Percentiles rank a stretch among this genome's conserved stretches.
Conservation (phyloP, 2,329 filamentous ascomycete genomes). For the Rhynchosporium graminicola region DNA sequence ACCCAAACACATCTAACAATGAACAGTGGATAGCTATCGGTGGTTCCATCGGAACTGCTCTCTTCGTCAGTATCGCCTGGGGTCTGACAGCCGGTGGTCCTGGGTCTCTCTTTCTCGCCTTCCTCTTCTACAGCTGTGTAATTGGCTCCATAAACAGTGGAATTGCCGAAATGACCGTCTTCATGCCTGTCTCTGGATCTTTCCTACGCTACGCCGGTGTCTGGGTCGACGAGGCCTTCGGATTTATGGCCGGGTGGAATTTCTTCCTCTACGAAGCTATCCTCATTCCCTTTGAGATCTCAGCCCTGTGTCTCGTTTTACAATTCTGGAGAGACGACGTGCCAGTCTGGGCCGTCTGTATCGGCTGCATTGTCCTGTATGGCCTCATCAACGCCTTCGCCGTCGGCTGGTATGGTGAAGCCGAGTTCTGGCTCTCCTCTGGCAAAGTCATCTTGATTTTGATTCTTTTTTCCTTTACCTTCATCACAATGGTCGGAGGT, state of each 20-base stretch:
- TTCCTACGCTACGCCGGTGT: constrained; percentile 15
- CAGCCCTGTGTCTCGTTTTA: constrained; percentile 12
- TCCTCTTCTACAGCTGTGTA: constrained; percentile 12
- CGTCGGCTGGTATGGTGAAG: constrained; percentile 73
- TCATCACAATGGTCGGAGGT: constrained; percentile 63
- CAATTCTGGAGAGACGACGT: constrained; percentile 13
- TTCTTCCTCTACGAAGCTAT: constrained; percentile 17
- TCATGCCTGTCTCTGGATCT: constrained; percentile 16
- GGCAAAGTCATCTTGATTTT: constrained; percentile 59
- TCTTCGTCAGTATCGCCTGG: constrained; percentile 19
- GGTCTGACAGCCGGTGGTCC: constrained; percentile 14
- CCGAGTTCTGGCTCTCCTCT: constrained; percentile 73
- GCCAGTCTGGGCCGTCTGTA: constrained; percentile 16
- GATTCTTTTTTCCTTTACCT: constrained; percentile 54
- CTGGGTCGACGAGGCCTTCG: constrained; percentile 18
- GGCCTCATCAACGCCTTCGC: constrained; percentile 36
- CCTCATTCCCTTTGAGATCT: constrained; percentile 37
- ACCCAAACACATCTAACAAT: background rate
- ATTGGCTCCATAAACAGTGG: constrained; percentile 15
- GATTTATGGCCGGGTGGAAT: constrained; percentile 17
- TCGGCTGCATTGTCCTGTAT: constrained; percentile 11
- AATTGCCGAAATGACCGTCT: constrained; percentile 35
- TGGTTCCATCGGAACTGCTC: constrained; percentile 12
- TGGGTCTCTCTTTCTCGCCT: constrained; percentile 11
- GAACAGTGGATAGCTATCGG: constrained; percentile 7